phyloP scores from a whole-genome alignment of 108 stramenopile genomes.

The Aurantiochytrium sp. region DNA sequence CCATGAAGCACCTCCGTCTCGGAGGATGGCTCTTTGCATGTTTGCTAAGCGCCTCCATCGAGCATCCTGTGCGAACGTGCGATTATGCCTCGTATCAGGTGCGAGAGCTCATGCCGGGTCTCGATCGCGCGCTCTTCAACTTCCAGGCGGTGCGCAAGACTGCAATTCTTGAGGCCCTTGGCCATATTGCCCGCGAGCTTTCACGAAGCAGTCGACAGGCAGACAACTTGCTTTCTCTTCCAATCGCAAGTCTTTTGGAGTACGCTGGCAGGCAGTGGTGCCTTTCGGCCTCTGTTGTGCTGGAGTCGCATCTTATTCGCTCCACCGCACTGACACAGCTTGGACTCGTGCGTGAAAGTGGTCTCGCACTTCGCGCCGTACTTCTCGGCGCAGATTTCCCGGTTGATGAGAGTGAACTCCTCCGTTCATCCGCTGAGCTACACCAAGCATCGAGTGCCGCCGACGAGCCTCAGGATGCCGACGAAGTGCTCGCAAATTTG shows the following conservation, averaged over 20 bases:
- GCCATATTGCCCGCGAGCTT: background rate
- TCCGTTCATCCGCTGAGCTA: background rate
- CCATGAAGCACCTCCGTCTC: background rate
- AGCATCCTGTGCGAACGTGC: background rate
- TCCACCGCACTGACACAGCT: background rate
- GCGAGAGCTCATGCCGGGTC: background rate
- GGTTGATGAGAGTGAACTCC: background rate
- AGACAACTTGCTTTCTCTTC: background rate
- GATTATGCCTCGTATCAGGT: background rate
- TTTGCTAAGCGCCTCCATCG: background rate
- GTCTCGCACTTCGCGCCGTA: background rate
- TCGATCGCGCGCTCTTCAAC: background rate
- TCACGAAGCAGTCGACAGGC: background rate
- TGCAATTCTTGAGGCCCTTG: background rate
- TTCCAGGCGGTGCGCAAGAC: background rate
- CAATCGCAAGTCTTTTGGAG: background rate
- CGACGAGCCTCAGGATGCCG: background rate
- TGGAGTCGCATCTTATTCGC: background rate
- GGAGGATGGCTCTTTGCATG: background rate
- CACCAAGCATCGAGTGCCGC: background rate
- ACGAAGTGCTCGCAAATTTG: background rate
- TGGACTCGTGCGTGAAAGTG: background rate
- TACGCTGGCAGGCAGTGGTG: background rate
- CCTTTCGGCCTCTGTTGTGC: background rate
- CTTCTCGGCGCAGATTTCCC: background rate